A percentile compares a stretch with the other conserved stretches of the same genome.
These are phyloP conservation scores for Solanum bulbocastanum DNA, from an alignment of 257 asterid genomes.

Conservation along the genomic window DNA sequence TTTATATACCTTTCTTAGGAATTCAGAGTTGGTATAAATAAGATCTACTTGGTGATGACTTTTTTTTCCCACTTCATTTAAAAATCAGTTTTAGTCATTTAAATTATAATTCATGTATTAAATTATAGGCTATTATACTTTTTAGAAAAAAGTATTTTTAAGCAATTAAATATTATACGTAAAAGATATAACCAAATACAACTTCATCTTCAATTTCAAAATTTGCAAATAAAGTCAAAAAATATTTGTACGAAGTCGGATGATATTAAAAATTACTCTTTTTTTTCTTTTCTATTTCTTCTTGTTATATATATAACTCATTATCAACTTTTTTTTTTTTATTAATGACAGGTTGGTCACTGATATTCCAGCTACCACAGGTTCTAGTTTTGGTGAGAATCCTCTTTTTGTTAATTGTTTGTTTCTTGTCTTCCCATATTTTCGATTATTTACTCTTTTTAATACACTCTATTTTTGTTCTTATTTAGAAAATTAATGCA, in stretches of 20 bases:
- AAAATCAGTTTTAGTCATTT: too few species aligned
- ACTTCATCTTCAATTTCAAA: too few species aligned
- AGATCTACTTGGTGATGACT: neutral
- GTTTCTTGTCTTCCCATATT: neutral
- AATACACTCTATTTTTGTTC: neutral
- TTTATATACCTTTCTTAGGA: neutral
- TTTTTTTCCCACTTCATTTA: too few species aligned
- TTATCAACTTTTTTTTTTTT: neutral
- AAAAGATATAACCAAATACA: neutral
- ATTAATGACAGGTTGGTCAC: conserved; percentile 50
- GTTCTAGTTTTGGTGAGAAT: conserved; percentile 48
- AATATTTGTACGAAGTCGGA: too few species aligned
- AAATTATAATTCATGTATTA: too few species aligned
- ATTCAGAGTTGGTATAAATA: neutral
- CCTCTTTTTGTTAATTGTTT: neutral
- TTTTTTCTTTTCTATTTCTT: neutral
- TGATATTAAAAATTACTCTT: neutral
- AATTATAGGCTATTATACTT: too few species aligned
- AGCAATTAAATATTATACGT: neutral
- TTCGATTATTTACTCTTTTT: neutral
- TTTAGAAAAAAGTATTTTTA: too few species aligned
- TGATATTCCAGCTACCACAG: conserved; percentile 78
- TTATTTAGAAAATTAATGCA: neutral
- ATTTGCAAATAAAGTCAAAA: too few species aligned
- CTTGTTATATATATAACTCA: neutral